Percentiles rank a stretch among this genome's conserved stretches.
Conservation (phyloP, 2,329 filamentous ascomycete species). For the Colletotrichum horii region DNA sequence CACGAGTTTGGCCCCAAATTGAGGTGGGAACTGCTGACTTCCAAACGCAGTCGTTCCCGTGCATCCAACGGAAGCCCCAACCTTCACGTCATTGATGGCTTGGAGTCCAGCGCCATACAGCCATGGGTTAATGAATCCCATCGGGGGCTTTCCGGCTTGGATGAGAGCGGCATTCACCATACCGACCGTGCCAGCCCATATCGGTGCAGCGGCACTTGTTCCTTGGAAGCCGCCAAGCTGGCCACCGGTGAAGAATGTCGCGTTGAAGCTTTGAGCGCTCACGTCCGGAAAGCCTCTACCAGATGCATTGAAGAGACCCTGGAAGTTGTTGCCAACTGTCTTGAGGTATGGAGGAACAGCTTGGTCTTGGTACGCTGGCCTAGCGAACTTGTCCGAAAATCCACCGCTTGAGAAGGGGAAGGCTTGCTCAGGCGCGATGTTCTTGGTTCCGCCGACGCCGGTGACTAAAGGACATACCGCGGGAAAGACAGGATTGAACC, state of each 20-base stretch:
- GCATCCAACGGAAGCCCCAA: constrained; percentile 37
- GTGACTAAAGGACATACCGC: constrained; percentile 64
- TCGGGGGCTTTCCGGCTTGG: constrained; percentile 50
- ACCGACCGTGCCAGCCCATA: constrained; percentile 66
- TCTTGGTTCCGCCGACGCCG: constrained; percentile 63
- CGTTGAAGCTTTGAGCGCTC: constrained; percentile 41
- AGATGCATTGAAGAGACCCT: constrained; percentile 42
- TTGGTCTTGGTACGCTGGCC: constrained; percentile 48
- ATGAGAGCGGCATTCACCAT: constrained; percentile 69
- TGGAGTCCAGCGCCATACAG: constrained; percentile 47
- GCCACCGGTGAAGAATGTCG: constrained; percentile 31
- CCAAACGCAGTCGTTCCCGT: constrained; percentile 27
- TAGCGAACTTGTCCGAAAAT: constrained; percentile 51
- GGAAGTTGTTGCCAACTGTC: constrained; percentile 52
- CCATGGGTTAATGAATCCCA: constrained; percentile 70
- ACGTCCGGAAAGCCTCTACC: constrained; percentile 69
- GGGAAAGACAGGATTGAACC: constrained; percentile 43
- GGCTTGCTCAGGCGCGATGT: constrained; percentile 53
- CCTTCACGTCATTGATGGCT: constrained; percentile 41
- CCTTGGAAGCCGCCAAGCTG: constrained; percentile 1
- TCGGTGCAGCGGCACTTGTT: constrained; percentile 61
- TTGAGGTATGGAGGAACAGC: constrained; percentile 49
- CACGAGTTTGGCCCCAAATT: constrained; percentile 29
- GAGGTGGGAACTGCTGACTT: constrained; percentile 9
- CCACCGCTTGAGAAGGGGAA: constrained; percentile 57